Conservation (phyloP, 2,329 filamentous ascomycete species). For the Alternaria gaisen region DNA sequence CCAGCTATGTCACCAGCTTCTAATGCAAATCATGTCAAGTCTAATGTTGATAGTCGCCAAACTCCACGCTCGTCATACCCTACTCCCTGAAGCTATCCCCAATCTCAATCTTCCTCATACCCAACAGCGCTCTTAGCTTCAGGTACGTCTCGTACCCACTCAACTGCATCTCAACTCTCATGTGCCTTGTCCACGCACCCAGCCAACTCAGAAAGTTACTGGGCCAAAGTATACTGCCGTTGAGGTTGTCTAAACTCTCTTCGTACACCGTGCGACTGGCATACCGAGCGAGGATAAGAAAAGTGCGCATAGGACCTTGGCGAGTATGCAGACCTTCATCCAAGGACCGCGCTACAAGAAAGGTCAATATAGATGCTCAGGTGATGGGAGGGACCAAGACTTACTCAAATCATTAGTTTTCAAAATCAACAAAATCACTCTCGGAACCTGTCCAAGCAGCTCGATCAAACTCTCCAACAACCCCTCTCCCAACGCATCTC, state of each 20-base stretch:
- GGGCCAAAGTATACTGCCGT: slow-evolving; percentile 61
- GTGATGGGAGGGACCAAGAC: slow-evolving; percentile 30
- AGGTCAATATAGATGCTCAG: slow-evolving; percentile 15
- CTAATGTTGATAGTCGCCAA: slow-evolving; percentile 5
- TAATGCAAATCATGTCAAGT: background rate
- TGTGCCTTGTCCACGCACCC: slow-evolving; percentile 62
- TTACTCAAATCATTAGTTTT: slow-evolving; percentile 95
- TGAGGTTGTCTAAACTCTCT: slow-evolving; percentile 64
- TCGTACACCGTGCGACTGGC: slow-evolving; percentile 70
- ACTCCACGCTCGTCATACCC: slow-evolving; percentile 1
- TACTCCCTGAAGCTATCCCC: slow-evolving; percentile 27
- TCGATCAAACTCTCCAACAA: slow-evolving; percentile 88
- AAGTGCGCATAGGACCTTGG: slow-evolving; percentile 67
- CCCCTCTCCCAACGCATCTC: slow-evolving; percentile 83
- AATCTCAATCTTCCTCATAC: slow-evolving; percentile 48
- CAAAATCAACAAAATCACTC: slow-evolving; percentile 91
- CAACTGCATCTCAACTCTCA: slow-evolving; percentile 66
- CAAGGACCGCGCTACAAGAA: slow-evolving; percentile 72
- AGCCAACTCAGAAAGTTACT: slow-evolving; percentile 62
- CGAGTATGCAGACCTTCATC: slow-evolving; percentile 88
- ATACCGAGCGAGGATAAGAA: slow-evolving; percentile 71
- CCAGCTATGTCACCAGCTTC: background rate
- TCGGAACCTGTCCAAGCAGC: slow-evolving; percentile 85
- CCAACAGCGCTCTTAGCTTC: slow-evolving; percentile 60
- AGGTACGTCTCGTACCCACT: slow-evolving; percentile 67